Conservation (phyloP, 2,329 filamentous ascomycete genomes). For the Hymenotorrendiella dingleyae region DNA sequence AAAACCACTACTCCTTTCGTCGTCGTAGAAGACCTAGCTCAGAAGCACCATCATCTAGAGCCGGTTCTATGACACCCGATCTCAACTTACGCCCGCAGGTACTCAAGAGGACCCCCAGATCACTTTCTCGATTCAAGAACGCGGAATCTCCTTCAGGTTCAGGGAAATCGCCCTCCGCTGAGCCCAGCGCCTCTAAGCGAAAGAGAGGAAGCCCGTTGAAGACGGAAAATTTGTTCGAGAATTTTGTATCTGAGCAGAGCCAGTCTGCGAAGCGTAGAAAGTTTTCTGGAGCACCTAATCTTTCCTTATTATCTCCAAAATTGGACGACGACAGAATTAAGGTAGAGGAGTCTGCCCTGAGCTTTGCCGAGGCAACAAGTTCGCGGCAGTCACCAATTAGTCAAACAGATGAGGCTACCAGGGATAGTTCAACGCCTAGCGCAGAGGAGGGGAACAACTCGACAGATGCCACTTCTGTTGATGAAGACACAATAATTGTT, state of each 20-base stretch:
- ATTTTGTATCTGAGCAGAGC: not conserved
- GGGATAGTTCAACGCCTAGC: conserved; percentile 11
- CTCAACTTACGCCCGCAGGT: conserved; percentile 33
- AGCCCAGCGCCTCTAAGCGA: conserved; percentile 18
- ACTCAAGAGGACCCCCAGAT: conserved; percentile 23
- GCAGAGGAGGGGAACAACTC: conserved; percentile 17
- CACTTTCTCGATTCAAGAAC: conserved; percentile 21
- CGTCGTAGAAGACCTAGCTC: conserved; percentile 43
- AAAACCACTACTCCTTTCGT: conserved; percentile 46
- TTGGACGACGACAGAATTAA: conserved; percentile 10
- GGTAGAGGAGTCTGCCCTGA: conserved; percentile 12
- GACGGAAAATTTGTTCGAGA: not conserved
- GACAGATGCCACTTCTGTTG: conserved; percentile 31
- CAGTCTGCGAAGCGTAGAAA: not conserved
- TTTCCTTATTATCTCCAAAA: conserved; percentile 8
- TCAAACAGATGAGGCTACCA: conserved; percentile 11
- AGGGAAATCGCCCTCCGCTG: conserved; percentile 19
- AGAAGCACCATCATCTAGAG: conserved; percentile 45
- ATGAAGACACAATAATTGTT: conserved; percentile 30
- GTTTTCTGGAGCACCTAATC: not conserved
- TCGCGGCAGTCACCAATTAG: conserved; percentile 11
- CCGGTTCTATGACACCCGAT: conserved; percentile 51
- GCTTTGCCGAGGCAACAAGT: conserved; percentile 7
- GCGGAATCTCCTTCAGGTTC: conserved; percentile 14
- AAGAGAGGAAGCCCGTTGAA: conserved; percentile 16